Evolutionary conservation across 306 rosid species (phyloP), one percentile per base, ranked within the genome.

Genomic region (Castanea crenata): DNA sequence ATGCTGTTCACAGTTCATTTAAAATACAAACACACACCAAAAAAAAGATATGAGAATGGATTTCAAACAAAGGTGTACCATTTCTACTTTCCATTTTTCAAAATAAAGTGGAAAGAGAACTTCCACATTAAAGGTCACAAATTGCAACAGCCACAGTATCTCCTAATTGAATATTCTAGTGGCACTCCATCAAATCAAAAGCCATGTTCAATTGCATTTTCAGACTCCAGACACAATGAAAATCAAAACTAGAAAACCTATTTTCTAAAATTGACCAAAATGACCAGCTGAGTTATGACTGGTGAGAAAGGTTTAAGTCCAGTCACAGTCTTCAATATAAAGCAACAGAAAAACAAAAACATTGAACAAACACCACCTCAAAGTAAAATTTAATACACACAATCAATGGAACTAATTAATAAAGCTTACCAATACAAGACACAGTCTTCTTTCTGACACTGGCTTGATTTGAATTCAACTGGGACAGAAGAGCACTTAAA

Each of bases 401-500:
- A 25, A 79, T 49, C 34, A 57, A 74, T 7, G 55, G 25, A n/a
- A 74, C 5, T 15, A 32, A 32, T 71, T 62, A 74, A 23, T 55
- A 31, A 27, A 11, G 51, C 90, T 85, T 89, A 94, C 98, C 97
- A 18, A 92, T 91, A 82, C 98, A 94, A 64, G 98, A 88, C 75
- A 94, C 97, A 16, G 93, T 86, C 86, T 89, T 94, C 91, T 92
- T 92, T 74, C 98, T 91, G 31, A 92, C 94, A 49, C 91, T 89
- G 54, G 98, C 97, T 78, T 94, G 98, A 85, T 92, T 94, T 82
- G 94, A 94, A 76, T 89, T 78, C 92, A 94, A 85, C 82, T 89
- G 97, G 71, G 98, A 89, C 82, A 94, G 89, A 68, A 94, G 86
- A 54, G 98, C 92, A 78, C 91, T 80, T 77, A 94, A 87, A 55